These are phyloP conservation scores for Populus tremula DNA, from an alignment of 345 rosid genomes.

Conservation along the genomic window DNA sequence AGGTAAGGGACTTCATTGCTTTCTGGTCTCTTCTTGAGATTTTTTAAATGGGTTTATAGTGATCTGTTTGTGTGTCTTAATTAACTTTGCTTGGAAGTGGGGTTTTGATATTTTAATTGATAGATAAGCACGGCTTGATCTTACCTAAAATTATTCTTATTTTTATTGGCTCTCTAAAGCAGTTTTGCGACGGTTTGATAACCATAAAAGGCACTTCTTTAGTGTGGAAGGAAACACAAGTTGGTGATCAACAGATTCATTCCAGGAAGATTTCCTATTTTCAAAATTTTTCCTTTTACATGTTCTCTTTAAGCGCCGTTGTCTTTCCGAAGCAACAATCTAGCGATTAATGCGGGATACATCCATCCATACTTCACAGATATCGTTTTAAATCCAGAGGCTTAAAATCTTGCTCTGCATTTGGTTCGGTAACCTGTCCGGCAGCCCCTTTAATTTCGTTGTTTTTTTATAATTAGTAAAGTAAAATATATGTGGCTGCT, in stretches of 20 bases:
- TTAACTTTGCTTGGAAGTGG: constrained; percentile 6
- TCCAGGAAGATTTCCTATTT: neutral
- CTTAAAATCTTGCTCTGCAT: neutral
- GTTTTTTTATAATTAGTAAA: neutral
- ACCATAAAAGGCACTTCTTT: neutral
- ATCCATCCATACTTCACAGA: neutral
- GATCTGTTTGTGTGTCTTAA: constrained; percentile 18
- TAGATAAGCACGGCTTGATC: constrained; percentile 12
- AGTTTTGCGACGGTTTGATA: constrained; percentile 5
- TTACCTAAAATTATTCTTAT: neutral
- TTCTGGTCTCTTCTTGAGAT: neutral
- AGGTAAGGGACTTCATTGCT: neutral
- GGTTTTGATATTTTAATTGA: constrained; percentile 18
- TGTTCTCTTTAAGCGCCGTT: neutral
- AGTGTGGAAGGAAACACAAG: neutral
- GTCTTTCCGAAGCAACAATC: neutral
- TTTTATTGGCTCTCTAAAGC: neutral
- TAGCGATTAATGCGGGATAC: neutral
- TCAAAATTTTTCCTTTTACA: neutral
- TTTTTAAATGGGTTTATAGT: neutral
- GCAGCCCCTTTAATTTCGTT: neutral
- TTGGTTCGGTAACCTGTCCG: neutral
- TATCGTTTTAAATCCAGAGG: neutral
- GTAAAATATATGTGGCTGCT: neutral
- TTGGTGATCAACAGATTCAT: neutral